Evolutionary conservation across 2,329 filamentous ascomycete genomes (phyloP).

Genomic region (Massarina eburnea): DNA sequence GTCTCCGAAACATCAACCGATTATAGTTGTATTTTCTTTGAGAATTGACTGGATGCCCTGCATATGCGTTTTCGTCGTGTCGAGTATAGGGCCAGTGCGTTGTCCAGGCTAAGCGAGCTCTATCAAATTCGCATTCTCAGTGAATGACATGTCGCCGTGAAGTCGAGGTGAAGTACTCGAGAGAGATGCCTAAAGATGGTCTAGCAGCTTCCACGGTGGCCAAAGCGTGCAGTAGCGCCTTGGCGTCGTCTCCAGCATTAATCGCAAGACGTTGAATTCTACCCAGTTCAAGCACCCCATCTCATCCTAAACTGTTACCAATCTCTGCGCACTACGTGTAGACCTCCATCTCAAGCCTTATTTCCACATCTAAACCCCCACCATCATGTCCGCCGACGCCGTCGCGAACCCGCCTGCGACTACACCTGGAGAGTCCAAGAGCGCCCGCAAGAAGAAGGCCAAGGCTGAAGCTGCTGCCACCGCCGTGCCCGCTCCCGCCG

Average conservation of each 20-base stretch:
- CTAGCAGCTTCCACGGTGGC: conserved; percentile 11
- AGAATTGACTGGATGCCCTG: too few relatives aligned
- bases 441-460: conserved; percentile 56
- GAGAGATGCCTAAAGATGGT: conserved; percentile 2
- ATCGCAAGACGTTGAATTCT: conserved; percentile 9
- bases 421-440: conserved; percentile 59
- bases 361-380: neutral
- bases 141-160: neutral
- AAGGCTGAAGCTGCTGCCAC: conserved; percentile 44
- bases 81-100: too few relatives aligned
- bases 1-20: too few relatives aligned
- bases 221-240: conserved; percentile 5
- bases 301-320: conserved; percentile 1
- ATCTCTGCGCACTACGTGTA: conserved; percentile 8
- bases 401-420: conserved; percentile 64
- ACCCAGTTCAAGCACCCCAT: conserved; percentile 4
- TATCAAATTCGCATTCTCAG: neutral
- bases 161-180: neutral
- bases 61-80: too few relatives aligned
- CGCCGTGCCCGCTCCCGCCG: conserved; percentile 47
- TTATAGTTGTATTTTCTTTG: too few relatives aligned
- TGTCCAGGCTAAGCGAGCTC: neutral
- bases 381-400: conserved; percentile 53
- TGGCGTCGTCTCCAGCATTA: conserved; percentile 5
- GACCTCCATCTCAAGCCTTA: conserved; percentile 1